Conservation (phyloP, 345 rosid genomes). For the Eucalyptus dawsonii region DNA sequence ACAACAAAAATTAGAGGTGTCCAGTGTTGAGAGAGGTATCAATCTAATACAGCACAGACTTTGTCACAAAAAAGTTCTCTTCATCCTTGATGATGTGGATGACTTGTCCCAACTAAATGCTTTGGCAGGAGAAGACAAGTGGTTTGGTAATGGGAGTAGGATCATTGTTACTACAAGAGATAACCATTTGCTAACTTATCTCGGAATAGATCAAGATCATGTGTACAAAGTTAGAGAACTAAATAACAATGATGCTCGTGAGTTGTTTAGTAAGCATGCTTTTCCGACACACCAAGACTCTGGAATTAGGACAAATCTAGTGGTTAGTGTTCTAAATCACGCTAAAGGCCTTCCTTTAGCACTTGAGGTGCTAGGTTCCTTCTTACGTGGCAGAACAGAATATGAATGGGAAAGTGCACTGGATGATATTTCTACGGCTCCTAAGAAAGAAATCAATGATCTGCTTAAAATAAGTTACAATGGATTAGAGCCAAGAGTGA, state of each 20-base stretch:
- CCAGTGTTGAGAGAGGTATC: background rate
- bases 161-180: background rate
- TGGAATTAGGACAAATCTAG: fast-evolving
- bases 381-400: fast-evolving
- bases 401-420: background rate
- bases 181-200: background rate
- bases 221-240: background rate
- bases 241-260: fast-evolving
- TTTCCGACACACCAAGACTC: fast-evolving
- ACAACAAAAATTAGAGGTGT: background rate
- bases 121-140: background rate
- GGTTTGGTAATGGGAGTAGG: background rate
- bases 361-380: background rate
- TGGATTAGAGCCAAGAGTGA: background rate
- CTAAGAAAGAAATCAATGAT: background rate
- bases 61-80: background rate
- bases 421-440: fast-evolving
- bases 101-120: fast-evolving
- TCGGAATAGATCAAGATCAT: background rate
- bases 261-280: background rate
- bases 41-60: background rate
- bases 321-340: background rate
- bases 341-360: background rate
- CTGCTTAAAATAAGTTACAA: background rate
- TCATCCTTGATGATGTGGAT: background rate